A percentile compares a stretch with the other conserved stretches of the same genome.
phyloP scores from a whole-genome alignment of 2,329 filamentous ascomycete genomes.

The Talaromyces piceae region DNA sequence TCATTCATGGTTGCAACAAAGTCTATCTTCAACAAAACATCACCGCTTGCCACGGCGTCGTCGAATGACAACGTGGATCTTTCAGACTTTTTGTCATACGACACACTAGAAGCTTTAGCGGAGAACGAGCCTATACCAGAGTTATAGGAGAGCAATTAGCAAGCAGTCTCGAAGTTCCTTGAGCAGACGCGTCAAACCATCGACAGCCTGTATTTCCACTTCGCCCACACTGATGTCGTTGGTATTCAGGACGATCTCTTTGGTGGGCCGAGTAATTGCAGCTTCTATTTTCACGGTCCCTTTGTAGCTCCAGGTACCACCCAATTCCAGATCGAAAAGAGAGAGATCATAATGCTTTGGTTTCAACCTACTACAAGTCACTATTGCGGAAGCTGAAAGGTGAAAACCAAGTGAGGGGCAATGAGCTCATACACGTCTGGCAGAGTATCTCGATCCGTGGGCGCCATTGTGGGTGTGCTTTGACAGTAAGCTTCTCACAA shows the following conservation, averaged over 20 bases:
- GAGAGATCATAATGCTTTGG: constrained; percentile 80
- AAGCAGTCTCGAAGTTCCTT: background rate
- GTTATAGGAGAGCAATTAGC: background rate
- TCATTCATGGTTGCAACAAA: constrained; percentile 83
- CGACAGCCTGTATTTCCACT: constrained; percentile 35
- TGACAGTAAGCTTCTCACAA: background rate
- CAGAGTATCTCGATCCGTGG: constrained; percentile 38
- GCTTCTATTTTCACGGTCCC: constrained; percentile 76
- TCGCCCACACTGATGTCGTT: constrained; percentile 71
- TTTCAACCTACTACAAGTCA: constrained; percentile 52
- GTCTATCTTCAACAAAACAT: constrained; percentile 62
- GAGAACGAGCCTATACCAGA: constrained; percentile 19
- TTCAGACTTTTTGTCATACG: constrained; percentile 77
- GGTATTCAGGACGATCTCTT: constrained; percentile 74
- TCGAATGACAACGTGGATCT: constrained; percentile 72
- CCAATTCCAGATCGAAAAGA: constrained; percentile 68
- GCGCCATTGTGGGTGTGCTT: constrained; percentile 36
- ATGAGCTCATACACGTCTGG: constrained; percentile 34
- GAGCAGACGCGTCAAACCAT: constrained; percentile 21
- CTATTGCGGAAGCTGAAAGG: background rate
- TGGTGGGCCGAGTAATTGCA: constrained; percentile 63
- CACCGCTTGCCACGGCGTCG: constrained; percentile 59
- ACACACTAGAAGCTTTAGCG: constrained; percentile 56
- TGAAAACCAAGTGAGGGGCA: constrained; percentile 2
- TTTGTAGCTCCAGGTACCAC: constrained; percentile 70